A percentile compares a stretch with the other conserved stretches of the same genome.
Conservation (phyloP, 192 early-diverging fungal species). For the Coemansia brasiliensis region DNA sequence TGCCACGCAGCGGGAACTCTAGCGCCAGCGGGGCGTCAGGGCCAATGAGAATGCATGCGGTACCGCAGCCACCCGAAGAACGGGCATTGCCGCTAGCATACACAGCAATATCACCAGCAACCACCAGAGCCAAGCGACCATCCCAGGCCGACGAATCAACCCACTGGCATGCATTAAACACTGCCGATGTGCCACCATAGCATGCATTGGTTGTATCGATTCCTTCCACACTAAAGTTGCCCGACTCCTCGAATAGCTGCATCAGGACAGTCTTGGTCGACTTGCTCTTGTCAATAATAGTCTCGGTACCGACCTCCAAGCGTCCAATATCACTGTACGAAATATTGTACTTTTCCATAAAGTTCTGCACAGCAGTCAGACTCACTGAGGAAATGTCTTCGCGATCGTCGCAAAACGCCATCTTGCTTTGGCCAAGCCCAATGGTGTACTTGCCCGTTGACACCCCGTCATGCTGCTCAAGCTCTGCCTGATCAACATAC, state of each 20-base stretch:
- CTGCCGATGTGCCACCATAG: constrained; percentile 95
- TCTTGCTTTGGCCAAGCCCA: constrained; percentile 92
- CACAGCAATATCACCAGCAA: constrained; percentile 95
- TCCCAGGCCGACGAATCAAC: constrained; percentile 92
- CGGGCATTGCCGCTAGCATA: constrained; percentile 90
- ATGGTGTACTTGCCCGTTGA: constrained; percentile 98
- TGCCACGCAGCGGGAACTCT: constrained; percentile 83
- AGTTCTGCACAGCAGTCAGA: constrained; percentile 77
- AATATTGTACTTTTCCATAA: constrained; percentile 93
- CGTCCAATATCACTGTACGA: constrained; percentile 83
- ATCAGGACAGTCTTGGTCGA: constrained; percentile 96
- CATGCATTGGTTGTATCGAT: constrained; percentile 99
- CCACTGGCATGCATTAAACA: constrained; percentile 99
- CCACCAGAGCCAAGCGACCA: constrained; percentile 84
- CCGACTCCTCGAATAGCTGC: constrained; percentile 87
- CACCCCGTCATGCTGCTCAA: constrained; percentile 87
- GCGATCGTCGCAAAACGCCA: constrained; percentile 94
- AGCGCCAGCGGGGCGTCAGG: constrained; percentile 91
- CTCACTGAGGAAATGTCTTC: constrained; percentile 62
- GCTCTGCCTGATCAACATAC: constrained; percentile 48
- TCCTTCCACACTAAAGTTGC: constrained; percentile 93
- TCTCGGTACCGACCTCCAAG: constrained; percentile 97
- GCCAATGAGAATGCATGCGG: constrained; percentile 88
- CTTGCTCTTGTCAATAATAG: constrained; percentile 99
- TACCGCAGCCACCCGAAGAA: constrained; percentile 92